These are phyloP conservation scores for Phellinidium pouzarii DNA, from an alignment of 1,284 basidiomycete genomes.

Conservation along the genomic window DNA sequence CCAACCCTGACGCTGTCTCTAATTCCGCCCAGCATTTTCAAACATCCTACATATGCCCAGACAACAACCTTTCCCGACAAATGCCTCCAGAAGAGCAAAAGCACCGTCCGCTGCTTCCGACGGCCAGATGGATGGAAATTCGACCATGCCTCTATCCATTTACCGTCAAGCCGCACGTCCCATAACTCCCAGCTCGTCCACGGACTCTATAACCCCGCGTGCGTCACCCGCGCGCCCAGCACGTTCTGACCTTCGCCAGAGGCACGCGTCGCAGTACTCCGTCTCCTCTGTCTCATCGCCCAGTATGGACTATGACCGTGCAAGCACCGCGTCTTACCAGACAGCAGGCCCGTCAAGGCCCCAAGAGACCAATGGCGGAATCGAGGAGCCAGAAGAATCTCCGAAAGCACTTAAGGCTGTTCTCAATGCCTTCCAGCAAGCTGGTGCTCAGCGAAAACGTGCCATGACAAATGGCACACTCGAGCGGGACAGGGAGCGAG, in stretches of 20 bases:
- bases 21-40: background rate
- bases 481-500: conserved; percentile 38
- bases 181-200: conserved; percentile 19
- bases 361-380: conserved; percentile 22
- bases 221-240: conserved; percentile 21
- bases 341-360: conserved; percentile 32
- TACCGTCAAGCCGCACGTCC: conserved; percentile 17
- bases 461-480: conserved; percentile 46
- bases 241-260: conserved; percentile 22
- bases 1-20: background rate
- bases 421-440: conserved; percentile 61
- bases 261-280: conserved; percentile 20
- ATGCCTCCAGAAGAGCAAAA: conserved; percentile 10
- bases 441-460: conserved; percentile 46
- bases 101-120: conserved; percentile 13
- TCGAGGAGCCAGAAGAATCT: conserved; percentile 23
- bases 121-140: conserved; percentile 6
- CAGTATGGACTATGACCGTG: conserved; percentile 13
- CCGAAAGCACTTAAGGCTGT: conserved; percentile 46
- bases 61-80: conserved; percentile 16
- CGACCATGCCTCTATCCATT: conserved; percentile 20
- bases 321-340: conserved; percentile 25
- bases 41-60: conserved; percentile 12
- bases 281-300: conserved; percentile 15
- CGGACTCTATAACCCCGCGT: conserved; percentile 11